A percentile compares a stretch with the other conserved stretches of the same genome.
These are phyloP conservation scores for Ceratobasidium sp. DNA, from an alignment of 1,284 basidiomycete genomes.

Conservation along the genomic window DNA sequence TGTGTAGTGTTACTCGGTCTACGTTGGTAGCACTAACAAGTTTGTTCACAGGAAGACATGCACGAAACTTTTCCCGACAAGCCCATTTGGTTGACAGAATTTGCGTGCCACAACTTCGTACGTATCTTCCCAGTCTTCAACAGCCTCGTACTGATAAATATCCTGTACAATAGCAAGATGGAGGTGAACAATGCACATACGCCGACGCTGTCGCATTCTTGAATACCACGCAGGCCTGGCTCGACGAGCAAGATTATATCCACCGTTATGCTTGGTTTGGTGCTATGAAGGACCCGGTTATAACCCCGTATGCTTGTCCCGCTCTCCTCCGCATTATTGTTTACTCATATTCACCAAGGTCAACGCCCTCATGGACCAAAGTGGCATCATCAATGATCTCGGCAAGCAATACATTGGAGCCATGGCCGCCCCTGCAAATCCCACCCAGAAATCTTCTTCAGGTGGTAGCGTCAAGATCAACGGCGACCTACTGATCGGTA, in stretches of 20 bases:
- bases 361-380: constrained; percentile 35
- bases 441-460: not conserved
- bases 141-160: not conserved
- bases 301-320: constrained; percentile 28
- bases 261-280: constrained; percentile 60
- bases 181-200: constrained; percentile 50
- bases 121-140: not conserved
- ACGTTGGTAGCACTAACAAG: too few relatives aligned
- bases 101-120: constrained; percentile 61
- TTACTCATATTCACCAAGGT: constrained; percentile 4
- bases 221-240: constrained; percentile 54
- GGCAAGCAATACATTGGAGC: constrained; percentile 38
- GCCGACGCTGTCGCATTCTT: constrained; percentile 53
- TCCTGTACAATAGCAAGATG: constrained; percentile 11
- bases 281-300: constrained; percentile 44
- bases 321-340: not conserved
- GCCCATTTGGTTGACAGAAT: constrained; percentile 72
- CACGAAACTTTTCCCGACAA: constrained; percentile 57
- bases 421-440: constrained; percentile 11
- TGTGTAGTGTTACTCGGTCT: constrained; percentile 45
- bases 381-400: constrained; percentile 32
- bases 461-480: constrained; percentile 8
- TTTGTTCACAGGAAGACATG: constrained; percentile 50
- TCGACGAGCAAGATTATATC: constrained; percentile 56
- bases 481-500: not conserved